phyloP scores from a whole-genome alignment of 768 basidiomycete species.

The Mycena galopus region DNA sequence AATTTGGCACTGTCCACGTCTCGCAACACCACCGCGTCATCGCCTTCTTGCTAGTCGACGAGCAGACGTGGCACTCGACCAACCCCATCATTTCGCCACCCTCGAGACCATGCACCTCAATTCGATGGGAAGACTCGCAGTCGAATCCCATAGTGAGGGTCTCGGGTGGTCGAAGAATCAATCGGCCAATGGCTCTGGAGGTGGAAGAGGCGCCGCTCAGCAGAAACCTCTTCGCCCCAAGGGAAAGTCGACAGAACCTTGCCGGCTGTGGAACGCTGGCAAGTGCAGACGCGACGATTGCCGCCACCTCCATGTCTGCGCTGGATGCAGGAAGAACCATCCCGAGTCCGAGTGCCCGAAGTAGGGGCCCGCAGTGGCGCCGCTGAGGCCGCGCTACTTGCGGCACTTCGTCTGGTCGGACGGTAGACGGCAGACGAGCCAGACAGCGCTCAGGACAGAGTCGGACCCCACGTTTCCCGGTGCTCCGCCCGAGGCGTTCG shows the following conservation, averaged over 20 bases:
- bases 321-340: background rate
- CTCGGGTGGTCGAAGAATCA: background rate
- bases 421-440: background rate
- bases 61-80: conserved; percentile 3
- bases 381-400: too few relatives aligned
- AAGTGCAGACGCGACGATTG: too few relatives aligned
- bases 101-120: conserved; percentile 14
- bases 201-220: background rate
- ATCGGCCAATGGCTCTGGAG: background rate
- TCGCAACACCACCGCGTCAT: conserved; percentile 13
- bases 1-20: background rate
- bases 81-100: background rate
- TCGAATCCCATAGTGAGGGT: background rate
- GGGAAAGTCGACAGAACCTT: too few relatives aligned
- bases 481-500: conserved; percentile 26
- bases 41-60: background rate
- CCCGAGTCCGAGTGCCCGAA: conserved; percentile 1
- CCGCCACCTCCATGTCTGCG: conserved; percentile 8
- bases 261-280: too few relatives aligned
- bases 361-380: background rate
- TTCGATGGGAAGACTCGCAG: background rate
- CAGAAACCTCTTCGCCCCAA: background rate
- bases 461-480: background rate
- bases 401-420: conserved; percentile 1
- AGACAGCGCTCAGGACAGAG: background rate